Evolutionary conservation across 768 basidiomycete species (phyloP), one percentile per base, ranked within the genome.

Genomic region (Tremella mesenterica): DNA sequence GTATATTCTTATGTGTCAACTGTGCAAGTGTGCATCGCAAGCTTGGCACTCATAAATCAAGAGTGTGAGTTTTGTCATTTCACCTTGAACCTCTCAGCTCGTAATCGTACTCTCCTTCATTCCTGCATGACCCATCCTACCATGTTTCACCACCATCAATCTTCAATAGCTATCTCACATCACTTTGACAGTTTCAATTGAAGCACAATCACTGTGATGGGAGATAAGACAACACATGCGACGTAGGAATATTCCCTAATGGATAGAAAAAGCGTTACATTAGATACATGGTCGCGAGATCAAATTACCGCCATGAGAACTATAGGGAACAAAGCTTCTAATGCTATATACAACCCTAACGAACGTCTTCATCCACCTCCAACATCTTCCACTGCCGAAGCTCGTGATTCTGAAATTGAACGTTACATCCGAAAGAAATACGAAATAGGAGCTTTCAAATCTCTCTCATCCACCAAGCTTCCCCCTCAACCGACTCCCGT

Each of bases 21-120:
- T 96, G 92, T 69, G 92, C 92, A 14, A 85, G 85, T 54, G 82
- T 93, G 47, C 92, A 96, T 76, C 81, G 92, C 49, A 93, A 92
- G 77, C 84, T 96, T 54, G 92, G 92, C 1, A 92, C 88, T 4
- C 92, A 96, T 71, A 78, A 90, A 60, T 82, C 86, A 0, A 91
- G 95, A 81, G 87, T 96, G 88, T 91, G 77, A 69, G 74, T 71
- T 39, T 20, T 50, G 21, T 27, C n/a, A 2, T 10, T 23, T 21
- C 33, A 20, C 46, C 29, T 25, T 9, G 16, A 47, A 12, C 12
- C 12, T 10, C 26, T 13, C 7, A 47, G 8, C 45, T 6, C 45
- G 8, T 10, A 46, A 6, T 7, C 14, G 12, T 45, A 6, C 5
- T 18, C 8, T 23, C 6, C 45, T 21, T 47, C 45, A 6, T 28